Evolutionary conservation across 2,329 filamentous ascomycete species (phyloP).

Genomic region (Herpotrichia juniperi): DNA sequence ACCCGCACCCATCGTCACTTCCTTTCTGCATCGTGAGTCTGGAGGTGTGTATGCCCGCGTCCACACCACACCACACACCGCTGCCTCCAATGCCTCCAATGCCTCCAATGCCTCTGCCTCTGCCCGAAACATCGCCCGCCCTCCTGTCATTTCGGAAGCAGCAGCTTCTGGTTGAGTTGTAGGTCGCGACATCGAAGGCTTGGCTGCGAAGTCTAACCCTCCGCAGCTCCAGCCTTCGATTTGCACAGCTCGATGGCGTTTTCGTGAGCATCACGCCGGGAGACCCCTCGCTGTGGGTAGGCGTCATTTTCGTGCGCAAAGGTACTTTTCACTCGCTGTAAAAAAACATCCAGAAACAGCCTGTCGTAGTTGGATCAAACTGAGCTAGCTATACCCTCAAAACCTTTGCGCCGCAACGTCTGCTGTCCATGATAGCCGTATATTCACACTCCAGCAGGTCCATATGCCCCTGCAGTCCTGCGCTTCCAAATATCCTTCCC

Average conservation of each 20-base stretch:
- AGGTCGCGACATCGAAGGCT: conserved; percentile 42
- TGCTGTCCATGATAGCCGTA: conserved; percentile 6
- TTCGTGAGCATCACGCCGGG: conserved; percentile 85
- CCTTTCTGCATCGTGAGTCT: not conserved
- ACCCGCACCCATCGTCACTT: not conserved
- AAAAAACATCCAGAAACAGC: not conserved
- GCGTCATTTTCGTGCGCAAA: conserved; percentile 88
- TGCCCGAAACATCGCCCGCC: conserved; percentile 27
- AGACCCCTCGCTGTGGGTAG: conserved; percentile 82
- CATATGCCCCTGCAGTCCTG: conserved; percentile 85
- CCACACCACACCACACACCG: not conserved
- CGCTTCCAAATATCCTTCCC: conserved; percentile 92
- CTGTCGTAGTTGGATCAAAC: conserved; percentile 4
- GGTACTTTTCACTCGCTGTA: conserved; percentile 61
- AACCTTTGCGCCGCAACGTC: not conserved
- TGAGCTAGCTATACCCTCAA: not conserved
- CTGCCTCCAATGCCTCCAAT: too few species aligned
- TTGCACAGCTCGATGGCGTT: conserved; percentile 82
- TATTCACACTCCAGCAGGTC: conserved; percentile 64
- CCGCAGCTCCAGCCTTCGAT: conserved; percentile 76
- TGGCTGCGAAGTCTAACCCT: conserved; percentile 29
- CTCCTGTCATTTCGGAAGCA: conserved; percentile 68
- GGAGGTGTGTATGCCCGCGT: not conserved
- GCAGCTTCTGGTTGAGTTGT: conserved; percentile 84
- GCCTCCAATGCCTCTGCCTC: too few species aligned